A percentile compares a stretch with the other conserved stretches of the same genome.
These are phyloP conservation scores for Phytopythium helicoides DNA, from an alignment of 352 stramenopile genomes.

Conservation along the genomic window DNA sequence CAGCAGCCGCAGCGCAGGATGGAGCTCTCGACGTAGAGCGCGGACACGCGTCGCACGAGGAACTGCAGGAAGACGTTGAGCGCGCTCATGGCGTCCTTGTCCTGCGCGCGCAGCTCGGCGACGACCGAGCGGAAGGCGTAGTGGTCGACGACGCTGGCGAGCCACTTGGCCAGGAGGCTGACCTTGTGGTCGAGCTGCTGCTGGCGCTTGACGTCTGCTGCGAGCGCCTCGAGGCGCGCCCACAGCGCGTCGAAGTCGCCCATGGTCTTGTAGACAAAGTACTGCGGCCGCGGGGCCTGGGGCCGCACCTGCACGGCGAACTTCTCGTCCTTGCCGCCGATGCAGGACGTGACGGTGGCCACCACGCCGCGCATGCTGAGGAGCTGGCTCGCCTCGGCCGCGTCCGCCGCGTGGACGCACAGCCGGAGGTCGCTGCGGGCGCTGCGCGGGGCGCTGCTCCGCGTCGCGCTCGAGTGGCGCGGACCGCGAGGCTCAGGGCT, in stretches of 20 bases:
- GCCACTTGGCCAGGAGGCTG: slow-evolving; percentile 67
- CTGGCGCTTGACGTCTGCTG: slow-evolving; percentile 43
- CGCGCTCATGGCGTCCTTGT: slow-evolving; percentile 72
- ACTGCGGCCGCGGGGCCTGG: slow-evolving; percentile 28
- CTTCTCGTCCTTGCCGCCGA: slow-evolving; percentile 76
- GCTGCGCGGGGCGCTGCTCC: no score
- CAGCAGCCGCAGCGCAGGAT: slow-evolving; percentile 57
- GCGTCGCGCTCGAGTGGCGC: no score
- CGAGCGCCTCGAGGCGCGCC: slow-evolving; percentile 53
- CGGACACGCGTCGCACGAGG: slow-evolving; percentile 59
- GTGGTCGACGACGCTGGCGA: slow-evolving; percentile 71
- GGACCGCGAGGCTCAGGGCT: no score
- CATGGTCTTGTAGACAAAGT: slow-evolving; percentile 85
- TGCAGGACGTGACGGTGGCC: slow-evolving; percentile 73
- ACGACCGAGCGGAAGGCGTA: slow-evolving; percentile 69
- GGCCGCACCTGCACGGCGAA: slow-evolving; percentile 68
- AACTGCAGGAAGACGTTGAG: slow-evolving; percentile 75
- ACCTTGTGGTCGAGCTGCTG: slow-evolving; percentile 8
- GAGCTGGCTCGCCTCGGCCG: background rate
- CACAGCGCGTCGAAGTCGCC: slow-evolving; percentile 72
- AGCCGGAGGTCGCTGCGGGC: no score
- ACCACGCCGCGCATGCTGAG: slow-evolving; percentile 54
- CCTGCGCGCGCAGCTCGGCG: slow-evolving; percentile 49
- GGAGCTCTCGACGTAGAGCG: slow-evolving; percentile 51
- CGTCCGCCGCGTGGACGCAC: background rate